Conservation (phyloP, 176 grass and related monocot genomes). For the Oryza meridionalis region DNA sequence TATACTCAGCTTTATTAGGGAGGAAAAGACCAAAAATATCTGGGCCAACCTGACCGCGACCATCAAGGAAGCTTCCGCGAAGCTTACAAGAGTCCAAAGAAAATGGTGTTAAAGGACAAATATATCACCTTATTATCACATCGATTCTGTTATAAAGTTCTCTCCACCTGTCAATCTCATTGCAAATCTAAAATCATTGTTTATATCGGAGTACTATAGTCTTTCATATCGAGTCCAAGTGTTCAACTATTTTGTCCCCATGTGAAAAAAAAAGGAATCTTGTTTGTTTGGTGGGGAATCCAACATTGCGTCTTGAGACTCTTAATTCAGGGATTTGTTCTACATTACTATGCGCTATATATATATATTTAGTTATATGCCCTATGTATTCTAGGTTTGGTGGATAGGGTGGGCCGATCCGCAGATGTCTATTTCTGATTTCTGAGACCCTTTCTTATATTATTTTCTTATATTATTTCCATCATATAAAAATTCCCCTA, state of each 20-base stretch:
- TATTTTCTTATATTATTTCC: background rate
- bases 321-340: background rate
- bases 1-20: background rate
- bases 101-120: too few relatives aligned
- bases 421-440: background rate
- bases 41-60: conserved; percentile 5
- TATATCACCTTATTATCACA: background rate
- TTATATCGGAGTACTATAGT: background rate
- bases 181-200: background rate
- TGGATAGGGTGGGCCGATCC: background rate
- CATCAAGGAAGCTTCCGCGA: conserved; percentile 52
- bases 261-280: too few relatives aligned
- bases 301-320: background rate
- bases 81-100: too few relatives aligned
- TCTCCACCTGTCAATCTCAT: background rate
- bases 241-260: too few relatives aligned
- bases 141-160: too few relatives aligned
- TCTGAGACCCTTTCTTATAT: background rate
- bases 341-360: background rate
- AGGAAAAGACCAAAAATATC: background rate
- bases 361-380: background rate
- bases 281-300: background rate
- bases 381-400: background rate
- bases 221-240: too few relatives aligned
- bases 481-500: background rate